Conservation (phyloP, 441 rosid genomes). For the Erodium texanum region DNA sequence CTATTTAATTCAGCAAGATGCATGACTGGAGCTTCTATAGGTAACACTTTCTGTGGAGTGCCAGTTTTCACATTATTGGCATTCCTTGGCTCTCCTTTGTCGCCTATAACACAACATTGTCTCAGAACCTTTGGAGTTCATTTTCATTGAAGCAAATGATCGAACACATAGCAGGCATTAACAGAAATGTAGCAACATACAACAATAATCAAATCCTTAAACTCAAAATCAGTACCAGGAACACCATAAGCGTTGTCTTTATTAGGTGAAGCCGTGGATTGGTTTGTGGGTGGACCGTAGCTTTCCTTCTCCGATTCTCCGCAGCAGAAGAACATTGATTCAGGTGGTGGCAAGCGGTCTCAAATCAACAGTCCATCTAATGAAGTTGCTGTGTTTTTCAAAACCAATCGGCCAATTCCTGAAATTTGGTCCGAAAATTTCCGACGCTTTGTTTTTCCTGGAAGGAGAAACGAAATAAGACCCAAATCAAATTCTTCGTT, state of each 20-base stretch:
- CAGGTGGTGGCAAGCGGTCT: neutral
- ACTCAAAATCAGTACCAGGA: neutral
- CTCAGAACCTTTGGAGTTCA: neutral
- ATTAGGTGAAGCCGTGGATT: neutral
- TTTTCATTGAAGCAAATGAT: neutral
- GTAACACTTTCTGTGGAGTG: slow-evolving; percentile 54
- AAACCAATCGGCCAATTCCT: neutral
- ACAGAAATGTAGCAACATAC: neutral
- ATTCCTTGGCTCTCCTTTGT: neutral
- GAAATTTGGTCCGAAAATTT: neutral
- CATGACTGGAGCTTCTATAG: slow-evolving; percentile 66
- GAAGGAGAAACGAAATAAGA: no score
- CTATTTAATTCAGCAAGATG: slow-evolving; percentile 68
- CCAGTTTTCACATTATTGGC: slow-evolving; percentile 31
- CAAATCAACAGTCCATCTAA: neutral
- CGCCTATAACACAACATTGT: neutral
- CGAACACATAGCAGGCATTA: neutral
- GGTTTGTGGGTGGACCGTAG: neutral
- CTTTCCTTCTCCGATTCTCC: slow-evolving; percentile 5
- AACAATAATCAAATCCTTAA: no score
- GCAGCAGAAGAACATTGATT: neutral
- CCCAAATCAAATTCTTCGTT: neutral
- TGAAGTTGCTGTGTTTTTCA: no score
- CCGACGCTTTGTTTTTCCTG: neutral
- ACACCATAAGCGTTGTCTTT: neutral